Base-by-base conservation (phyloP, 2,329 filamentous ascomycete genomes). In the Neoascochyta sp. region DNA sequence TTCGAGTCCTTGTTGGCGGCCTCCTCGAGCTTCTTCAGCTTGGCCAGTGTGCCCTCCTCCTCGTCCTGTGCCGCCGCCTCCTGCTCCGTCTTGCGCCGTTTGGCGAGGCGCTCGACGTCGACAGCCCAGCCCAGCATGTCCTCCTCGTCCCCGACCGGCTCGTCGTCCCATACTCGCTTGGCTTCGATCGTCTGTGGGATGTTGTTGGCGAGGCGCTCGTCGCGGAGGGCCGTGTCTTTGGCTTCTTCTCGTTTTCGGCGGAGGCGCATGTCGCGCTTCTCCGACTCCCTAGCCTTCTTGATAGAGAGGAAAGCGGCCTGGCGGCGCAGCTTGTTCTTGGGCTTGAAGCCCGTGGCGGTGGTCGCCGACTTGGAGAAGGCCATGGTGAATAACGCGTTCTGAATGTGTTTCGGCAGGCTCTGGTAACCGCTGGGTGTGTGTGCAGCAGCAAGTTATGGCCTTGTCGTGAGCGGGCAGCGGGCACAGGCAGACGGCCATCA, bases 211-310 rank as follows among this genome's bases (percentile, higher is more conserved):
- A 90, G 70, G 50, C 92, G 78, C 45, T 83, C 76, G 39, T 78
- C 78, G 47, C 80, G 79, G 37, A 95, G 65, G 36, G 78, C 75
- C 2, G 90, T 89, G 53, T 95, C 79, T 62, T 83, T 85, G 43
- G 82, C 77, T 65, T 98, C 92, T 55, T 89, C 85, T 65, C 83
- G 86, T 66, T 86, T 88, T 38, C 86, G 75, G 27, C 77, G 76
- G 59, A 88, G 83, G 41, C 89, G 80, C 52, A 81, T 75, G 52
- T 88, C 84, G 52, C 86, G 80, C 52, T 83, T 85, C 25, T 80
- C 70, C 56, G 80, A 81, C 57, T 87, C 84, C 45, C 78, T 78
- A 24, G 75, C 71, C 57, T 83, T 83, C 67, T 95, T 96, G 56
- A 83, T 76, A 48, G 85, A 80, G 38, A 95, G 72, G 56, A 88